phyloP scores from a whole-genome alignment of 306 rosid genomes.

The Oxytropis ochrocephala region DNA sequence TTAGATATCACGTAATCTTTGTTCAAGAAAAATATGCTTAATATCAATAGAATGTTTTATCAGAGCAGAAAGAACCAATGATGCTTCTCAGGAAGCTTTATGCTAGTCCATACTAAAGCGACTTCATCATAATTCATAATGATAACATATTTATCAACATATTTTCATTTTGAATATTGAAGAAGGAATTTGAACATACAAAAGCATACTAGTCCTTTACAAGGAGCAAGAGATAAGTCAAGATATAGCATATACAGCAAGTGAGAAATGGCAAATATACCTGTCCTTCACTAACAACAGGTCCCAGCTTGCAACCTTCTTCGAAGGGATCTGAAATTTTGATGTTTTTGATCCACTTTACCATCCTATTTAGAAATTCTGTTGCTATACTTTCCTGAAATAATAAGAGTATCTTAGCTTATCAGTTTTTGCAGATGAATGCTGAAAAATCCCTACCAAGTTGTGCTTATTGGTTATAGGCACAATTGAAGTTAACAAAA shows the following conservation, averaged over 20 bases:
- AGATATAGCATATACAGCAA: not conserved
- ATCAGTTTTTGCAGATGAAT: slow-evolving; percentile 11
- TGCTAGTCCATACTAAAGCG: not conserved
- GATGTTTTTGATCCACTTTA: slow-evolving; percentile 74
- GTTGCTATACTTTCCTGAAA: slow-evolving; percentile 84
- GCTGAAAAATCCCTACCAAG: slow-evolving; percentile 5
- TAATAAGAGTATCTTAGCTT: slow-evolving; percentile 14
- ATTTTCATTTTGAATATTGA: slow-evolving; percentile 10
- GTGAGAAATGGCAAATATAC: slow-evolving; percentile 31
- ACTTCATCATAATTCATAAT: not conserved
- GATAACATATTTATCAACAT: not conserved
- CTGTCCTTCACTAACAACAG: slow-evolving; percentile 89
- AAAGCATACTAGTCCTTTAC: not conserved
- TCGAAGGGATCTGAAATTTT: slow-evolving; percentile 93
- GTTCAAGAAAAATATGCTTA: not conserved
- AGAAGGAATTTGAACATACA: slow-evolving; percentile 3
- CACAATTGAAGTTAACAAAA: slow-evolving; percentile 4
- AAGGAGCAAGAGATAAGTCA: not conserved
- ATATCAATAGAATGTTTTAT: not conserved
- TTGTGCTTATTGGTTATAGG: not conserved
- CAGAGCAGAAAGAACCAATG: not conserved
- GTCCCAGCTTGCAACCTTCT: slow-evolving; percentile 99
- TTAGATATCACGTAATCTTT: slow-evolving; percentile 30
- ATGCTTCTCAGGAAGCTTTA: not conserved
- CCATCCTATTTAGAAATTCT: slow-evolving; percentile 68